These are phyloP conservation scores for Scorias spongiosa DNA, from an alignment of 2,329 filamentous ascomycete species.

Conservation along the genomic window DNA sequence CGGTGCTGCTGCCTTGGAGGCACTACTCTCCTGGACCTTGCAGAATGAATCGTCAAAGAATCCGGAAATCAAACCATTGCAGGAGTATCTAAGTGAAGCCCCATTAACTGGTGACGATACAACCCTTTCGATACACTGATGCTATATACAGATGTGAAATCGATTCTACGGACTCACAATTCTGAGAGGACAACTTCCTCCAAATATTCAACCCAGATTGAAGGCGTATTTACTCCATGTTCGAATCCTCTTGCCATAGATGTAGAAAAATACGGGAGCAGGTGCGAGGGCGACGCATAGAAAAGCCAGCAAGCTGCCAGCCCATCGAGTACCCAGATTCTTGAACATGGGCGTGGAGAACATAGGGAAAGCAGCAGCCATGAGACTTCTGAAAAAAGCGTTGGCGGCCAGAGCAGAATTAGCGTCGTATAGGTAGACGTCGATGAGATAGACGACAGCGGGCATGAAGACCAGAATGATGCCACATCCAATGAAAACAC, in stretches of 20 bases:
- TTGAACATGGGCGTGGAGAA: conserved; percentile 19
- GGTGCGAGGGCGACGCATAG: conserved; percentile 17
- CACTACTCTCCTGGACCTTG: background rate
- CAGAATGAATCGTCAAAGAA: background rate
- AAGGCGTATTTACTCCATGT: conserved; percentile 10
- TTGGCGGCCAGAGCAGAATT: conserved; percentile 21
- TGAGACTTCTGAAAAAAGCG: conserved; percentile 19
- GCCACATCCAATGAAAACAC: conserved; percentile 26
- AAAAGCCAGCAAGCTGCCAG: conserved; percentile 19
- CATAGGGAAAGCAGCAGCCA: conserved; percentile 24
- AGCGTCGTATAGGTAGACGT: conserved; percentile 26
- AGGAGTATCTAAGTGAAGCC: too few species aligned
- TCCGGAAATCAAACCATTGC: too few species aligned
- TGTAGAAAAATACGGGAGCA: conserved; percentile 15
- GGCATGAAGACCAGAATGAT: conserved; percentile 32
- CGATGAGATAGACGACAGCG: conserved; percentile 31
- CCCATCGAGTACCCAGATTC: conserved; percentile 21
- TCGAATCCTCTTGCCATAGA: conserved; percentile 13
- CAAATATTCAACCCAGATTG: background rate
- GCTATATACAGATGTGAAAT: too few species aligned
- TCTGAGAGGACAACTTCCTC: too few species aligned
- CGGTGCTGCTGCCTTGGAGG: background rate
- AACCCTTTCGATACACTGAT: too few species aligned
- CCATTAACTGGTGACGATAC: too few species aligned
- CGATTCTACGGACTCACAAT: too few species aligned